Percentiles rank a stretch among this genome's conserved stretches.
phyloP scores from a whole-genome alignment of 78 protist genomes.

The Guillardia theta region DNA sequence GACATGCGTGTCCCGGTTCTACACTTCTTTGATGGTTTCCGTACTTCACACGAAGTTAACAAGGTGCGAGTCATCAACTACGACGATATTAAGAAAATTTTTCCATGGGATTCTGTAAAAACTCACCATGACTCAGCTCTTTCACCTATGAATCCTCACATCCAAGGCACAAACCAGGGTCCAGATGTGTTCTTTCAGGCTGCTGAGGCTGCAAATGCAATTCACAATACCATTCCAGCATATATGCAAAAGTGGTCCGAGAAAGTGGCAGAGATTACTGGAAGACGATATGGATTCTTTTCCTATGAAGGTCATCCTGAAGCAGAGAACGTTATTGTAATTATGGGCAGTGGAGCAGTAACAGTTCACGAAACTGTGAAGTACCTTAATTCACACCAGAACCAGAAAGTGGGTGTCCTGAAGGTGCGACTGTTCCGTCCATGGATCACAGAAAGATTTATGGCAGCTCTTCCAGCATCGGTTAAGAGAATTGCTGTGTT shows the following conservation, averaged over 20 bases:
- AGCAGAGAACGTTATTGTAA: conserved; percentile 68
- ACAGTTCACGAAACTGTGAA: conserved; percentile 37
- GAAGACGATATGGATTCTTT: conserved; percentile 36
- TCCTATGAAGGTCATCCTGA: conserved; percentile 68
- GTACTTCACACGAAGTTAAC: conserved; percentile 60
- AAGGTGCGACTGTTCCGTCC: conserved; percentile 74
- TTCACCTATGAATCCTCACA: conserved; percentile 63
- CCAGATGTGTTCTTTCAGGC: conserved; percentile 63
- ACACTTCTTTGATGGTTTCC: conserved; percentile 82
- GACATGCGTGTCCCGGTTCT: conserved; percentile 61
- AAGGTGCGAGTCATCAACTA: conserved; percentile 51
- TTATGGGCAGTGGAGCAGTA: conserved; percentile 64
- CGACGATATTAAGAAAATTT: background rate
- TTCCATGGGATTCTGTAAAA: conserved; percentile 40
- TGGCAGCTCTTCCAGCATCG: conserved; percentile 61
- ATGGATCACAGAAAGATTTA: conserved; percentile 44
- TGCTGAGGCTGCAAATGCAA: conserved; percentile 51
- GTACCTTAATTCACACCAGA: background rate
- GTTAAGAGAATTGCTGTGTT: conserved; percentile 60
- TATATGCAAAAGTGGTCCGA: conserved; percentile 23
- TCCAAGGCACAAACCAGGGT: conserved; percentile 58
- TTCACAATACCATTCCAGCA: conserved; percentile 55
- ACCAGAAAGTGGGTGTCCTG: conserved; percentile 66
- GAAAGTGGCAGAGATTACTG: background rate
- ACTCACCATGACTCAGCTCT: conserved; percentile 54